Percentiles rank a stretch among this genome's conserved stretches.
phyloP scores from a whole-genome alignment of 2,329 filamentous ascomycete genomes.

The Teratosphaeria zuluensis region DNA sequence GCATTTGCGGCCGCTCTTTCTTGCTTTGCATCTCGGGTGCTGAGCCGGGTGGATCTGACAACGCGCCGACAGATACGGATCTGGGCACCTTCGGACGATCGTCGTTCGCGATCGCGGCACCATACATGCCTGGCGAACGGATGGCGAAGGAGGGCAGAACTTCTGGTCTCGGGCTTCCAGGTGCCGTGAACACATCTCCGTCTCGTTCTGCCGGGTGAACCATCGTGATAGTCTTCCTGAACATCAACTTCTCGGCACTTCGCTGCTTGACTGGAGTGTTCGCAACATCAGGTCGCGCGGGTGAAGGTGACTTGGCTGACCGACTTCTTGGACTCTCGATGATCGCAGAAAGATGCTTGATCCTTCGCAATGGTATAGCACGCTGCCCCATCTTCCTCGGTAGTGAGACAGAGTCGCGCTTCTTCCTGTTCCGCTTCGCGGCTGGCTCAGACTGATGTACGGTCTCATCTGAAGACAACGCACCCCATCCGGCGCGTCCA shows the following conservation, averaged over 20 bases:
- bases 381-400: conserved; percentile 14
- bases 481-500: conserved; percentile 30
- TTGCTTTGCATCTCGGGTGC: conserved; percentile 10
- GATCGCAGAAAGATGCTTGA: conserved; percentile 29
- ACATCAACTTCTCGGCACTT: conserved; percentile 11
- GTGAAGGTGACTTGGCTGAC: conserved; percentile 15
- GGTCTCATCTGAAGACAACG: conserved; percentile 32
- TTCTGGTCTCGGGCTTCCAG: conserved; percentile 17
- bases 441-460: conserved; percentile 13
- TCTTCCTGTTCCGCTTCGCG: conserved; percentile 7
- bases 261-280: background rate
- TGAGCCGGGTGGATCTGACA: conserved; percentile 5
- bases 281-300: conserved; percentile 1
- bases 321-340: conserved; percentile 29
- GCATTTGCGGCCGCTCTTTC: conserved; percentile 12
- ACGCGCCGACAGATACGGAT: conserved; percentile 20
- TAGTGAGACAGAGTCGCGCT: conserved; percentile 14
- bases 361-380: conserved; percentile 13
- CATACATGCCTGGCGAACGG: conserved; percentile 13
- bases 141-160: conserved; percentile 21
- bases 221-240: conserved; percentile 7
- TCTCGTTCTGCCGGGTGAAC: conserved; percentile 2
- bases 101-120: conserved; percentile 13
- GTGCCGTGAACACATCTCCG: conserved; percentile 9
- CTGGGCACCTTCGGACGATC: conserved; percentile 10